Evolutionary conservation across 352 stramenopile species (phyloP), one percentile per base, ranked within the genome.

Genomic region (Globisporangium iwayamae): DNA sequence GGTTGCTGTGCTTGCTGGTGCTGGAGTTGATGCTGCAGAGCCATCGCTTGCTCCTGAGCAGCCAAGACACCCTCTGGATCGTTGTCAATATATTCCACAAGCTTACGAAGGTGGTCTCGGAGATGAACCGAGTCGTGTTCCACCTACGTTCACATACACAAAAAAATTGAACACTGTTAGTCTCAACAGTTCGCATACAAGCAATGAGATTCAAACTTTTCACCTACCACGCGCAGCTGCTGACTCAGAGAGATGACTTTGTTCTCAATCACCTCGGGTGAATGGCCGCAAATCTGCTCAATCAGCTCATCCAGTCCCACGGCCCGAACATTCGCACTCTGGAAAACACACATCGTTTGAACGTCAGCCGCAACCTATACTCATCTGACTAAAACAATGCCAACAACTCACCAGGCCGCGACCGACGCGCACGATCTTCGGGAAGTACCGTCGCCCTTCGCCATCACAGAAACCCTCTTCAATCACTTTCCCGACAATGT

Each of bases 401-500:
- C 22, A 30, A 25, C 25, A 57, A 79, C 83, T 53, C 71, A 96
- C 87, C 67, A 94, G 70, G 65, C 83, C 72, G 56, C 89, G 74
- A 8, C 96, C 96, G 25, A 98, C 91, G 30, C 96, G 85, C 66
- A 98, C 90, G 45, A 99, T 98, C 59, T 95, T 93, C 14, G 96
- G 96, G 60, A 98, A 98, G 62, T 98, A 99, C 50, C 89, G 78
- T 54, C 87, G 74, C 0, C 93, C 94, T 78, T 96, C 89, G 39
- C 96, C 96, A 68, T 98, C 96, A 43, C 96, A 91, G 56, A 98
- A 98, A 41, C 94, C 94, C 72, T 97, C 89, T 67, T 96, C 83
- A 63, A 98, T 98, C 39, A 99, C 96, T 69, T 98, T 98, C n/a
- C 88, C 76, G 45, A 98, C 94, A 38, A 99, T 94, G 67, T 98